phyloP scores from a whole-genome alignment of 2,329 filamentous ascomycete species.

The Ophiostoma pallidulum region DNA sequence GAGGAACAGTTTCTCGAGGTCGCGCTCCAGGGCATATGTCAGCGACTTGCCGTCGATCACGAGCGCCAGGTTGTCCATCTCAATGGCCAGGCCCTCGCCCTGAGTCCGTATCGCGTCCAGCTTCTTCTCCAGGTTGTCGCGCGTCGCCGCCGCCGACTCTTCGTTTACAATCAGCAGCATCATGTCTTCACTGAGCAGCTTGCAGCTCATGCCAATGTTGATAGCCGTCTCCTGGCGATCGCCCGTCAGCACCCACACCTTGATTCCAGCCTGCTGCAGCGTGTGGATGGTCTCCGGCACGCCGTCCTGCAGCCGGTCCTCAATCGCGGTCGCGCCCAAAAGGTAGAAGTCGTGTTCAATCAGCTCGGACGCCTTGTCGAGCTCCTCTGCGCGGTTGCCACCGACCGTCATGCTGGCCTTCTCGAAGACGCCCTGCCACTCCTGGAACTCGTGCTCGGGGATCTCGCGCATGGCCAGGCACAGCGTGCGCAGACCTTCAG shows the following conservation, averaged over 20 bases:
- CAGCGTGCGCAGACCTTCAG: slow-evolving; percentile 86
- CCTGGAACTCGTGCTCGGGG: slow-evolving; percentile 75
- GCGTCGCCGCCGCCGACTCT: slow-evolving; percentile 65
- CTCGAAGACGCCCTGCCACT: slow-evolving; percentile 82
- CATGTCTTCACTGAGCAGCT: slow-evolving; percentile 97
- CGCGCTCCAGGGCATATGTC: slow-evolving; percentile 85
- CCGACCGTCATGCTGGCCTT: slow-evolving; percentile 81
- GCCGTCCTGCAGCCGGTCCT: slow-evolving; percentile 92
- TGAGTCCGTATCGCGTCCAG: slow-evolving; percentile 82
- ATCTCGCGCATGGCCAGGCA: slow-evolving; percentile 93
- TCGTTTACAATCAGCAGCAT: slow-evolving; percentile 95
- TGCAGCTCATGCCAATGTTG: slow-evolving; percentile 99
- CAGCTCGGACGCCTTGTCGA: slow-evolving; percentile 93
- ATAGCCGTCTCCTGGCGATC: slow-evolving; percentile 98
- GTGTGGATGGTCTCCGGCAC: slow-evolving; percentile 98
- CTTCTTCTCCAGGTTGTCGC: slow-evolving; percentile 88
- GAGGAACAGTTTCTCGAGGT: slow-evolving; percentile 85
- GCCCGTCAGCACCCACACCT: slow-evolving; percentile 96
- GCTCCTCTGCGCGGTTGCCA: slow-evolving; percentile 84
- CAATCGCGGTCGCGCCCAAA: slow-evolving; percentile 91
- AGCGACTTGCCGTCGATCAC: slow-evolving; percentile 95
- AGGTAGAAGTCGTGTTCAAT: slow-evolving; percentile 89
- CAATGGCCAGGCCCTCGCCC: slow-evolving; percentile 56
- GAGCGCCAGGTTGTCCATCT: slow-evolving; percentile 79
- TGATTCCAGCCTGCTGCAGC: slow-evolving; percentile 91